Conservation (phyloP, 2,329 filamentous ascomycete genomes). For the Alternaria sp. region DNA sequence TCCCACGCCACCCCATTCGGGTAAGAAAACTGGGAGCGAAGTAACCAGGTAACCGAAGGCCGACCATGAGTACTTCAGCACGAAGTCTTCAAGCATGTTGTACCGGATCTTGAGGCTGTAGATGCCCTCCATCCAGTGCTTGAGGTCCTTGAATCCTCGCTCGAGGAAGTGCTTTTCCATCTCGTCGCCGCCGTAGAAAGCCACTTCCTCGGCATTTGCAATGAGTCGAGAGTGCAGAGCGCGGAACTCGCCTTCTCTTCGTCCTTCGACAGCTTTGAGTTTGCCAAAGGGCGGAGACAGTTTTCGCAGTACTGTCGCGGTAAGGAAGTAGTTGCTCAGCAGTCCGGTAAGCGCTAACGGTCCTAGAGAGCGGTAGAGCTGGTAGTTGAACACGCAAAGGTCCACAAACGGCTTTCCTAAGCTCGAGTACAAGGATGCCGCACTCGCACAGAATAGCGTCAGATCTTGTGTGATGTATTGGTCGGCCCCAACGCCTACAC, state of each 20-base stretch:
- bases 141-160: conserved; percentile 88
- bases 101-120: conserved; percentile 98
- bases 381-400: conserved; percentile 96
- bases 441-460: conserved; percentile 91
- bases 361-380: conserved; percentile 89
- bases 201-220: conserved; percentile 96
- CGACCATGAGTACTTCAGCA: conserved; percentile 98
- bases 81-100: conserved; percentile 98
- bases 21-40: conserved; percentile 90
- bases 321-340: conserved; percentile 91
- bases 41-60: conserved; percentile 95
- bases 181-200: conserved; percentile 94
- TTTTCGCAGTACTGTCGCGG: conserved; percentile 84
- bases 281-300: conserved; percentile 96
- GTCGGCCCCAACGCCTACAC: conserved; percentile 88
- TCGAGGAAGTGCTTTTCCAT: conserved; percentile 95
- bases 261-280: conserved; percentile 92
- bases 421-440: conserved; percentile 92
- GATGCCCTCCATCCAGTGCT: conserved; percentile 97
- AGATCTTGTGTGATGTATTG: conserved; percentile 98
- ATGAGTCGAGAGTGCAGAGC: conserved; percentile 89
- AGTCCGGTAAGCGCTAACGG: conserved; percentile 86
- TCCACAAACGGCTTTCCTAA: conserved; percentile 98
- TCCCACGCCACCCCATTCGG: conserved; percentile 87
- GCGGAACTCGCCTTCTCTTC: conserved; percentile 93